Evolutionary conservation across 1,284 basidiomycete species (phyloP), one percentile per base, ranked within the genome.

Genomic region (Melampsora larici-populina): DNA sequence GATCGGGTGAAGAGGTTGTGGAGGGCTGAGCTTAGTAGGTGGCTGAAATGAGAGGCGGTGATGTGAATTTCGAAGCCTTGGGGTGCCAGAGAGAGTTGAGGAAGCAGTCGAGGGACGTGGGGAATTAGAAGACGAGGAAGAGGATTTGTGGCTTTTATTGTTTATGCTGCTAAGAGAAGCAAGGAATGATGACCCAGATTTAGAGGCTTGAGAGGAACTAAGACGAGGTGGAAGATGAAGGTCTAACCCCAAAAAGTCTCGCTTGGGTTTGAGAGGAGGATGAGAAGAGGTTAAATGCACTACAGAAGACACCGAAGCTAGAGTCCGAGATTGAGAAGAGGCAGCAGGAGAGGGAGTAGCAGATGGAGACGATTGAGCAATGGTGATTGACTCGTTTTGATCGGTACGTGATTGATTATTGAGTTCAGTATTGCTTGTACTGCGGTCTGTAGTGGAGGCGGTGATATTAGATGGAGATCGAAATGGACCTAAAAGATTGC

Each of bases 1-100:
- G 55, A n/a, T 58, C 26, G 55, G 26, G 55, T 24, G n/a, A n/a
- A 29, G n/a, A 58, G n/a, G 7, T 29, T 58, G 55, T 58, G 21
- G n/a, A 58, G 55, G n/a, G 26, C 18, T 58, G 55, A 29, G 18
- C 26, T 29, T n/a, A n/a, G 55, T 24, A 24, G 55, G 55, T 58
- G 55, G 55, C 55, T 58, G 55, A 29, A 58, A 58, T 29, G 55
- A 58, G 55, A 58, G 26, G n/a, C 55, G 55, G 55, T 58, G 55
- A 58, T 58, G 55, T 24, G 55, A 58, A 29, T 29, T 29, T 58
- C 55, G 55, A 58, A 58, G 21, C 55, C 26, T n/a, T n/a, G 5
- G 55, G 15, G 55, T 24, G 55, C 55, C 55, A 24, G 55, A 58
- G 55, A 58, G 55, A n/a, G 55, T 58, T n/a, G 55, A 58, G 7